Base-by-base conservation (phyloP, 192 early-diverging fungal species). In the Coemansia sp. region DNA sequence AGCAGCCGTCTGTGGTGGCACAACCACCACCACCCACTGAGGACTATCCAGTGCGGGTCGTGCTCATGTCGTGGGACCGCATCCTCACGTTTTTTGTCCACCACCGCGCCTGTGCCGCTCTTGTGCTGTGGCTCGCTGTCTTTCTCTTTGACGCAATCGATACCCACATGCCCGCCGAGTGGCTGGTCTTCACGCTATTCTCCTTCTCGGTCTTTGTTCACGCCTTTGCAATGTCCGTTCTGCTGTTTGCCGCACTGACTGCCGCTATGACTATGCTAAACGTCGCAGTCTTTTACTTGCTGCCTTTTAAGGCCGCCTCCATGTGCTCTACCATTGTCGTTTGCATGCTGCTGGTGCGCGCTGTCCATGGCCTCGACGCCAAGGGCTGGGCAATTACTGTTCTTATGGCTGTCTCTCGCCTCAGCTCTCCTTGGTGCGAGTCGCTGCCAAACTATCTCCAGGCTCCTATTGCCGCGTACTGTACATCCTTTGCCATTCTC, bases 171-270 rank as follows among this genome's bases (percentile, higher is more conserved):
- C 80, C 80, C 4, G 80, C 75, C 4, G 80, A 82, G 46, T 82
- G 80, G 80, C 73, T 82, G 62, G 69, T 82, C 23, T 82, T 82
- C 60, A 82, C 75, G 15, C 60, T 82, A 11, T 82, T 77, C 66
- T 82, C 80, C 39, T 75, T 82, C 63, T 77, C 75, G 27, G 80
- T 82, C 19, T 82, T 82, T 82, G 75, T 77, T 36, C 80, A 82
- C 62, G 80, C 72, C 19, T 82, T 82, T 64, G 69, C 75, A 63
- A 74, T 82, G 75, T 82, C 80, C n/a, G 65, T 72, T 23, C 62
- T 77, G 36, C 55, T 77, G 63, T 82, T 82, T 48, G 58, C 75
- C 15, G 68, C 73, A 21, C 72, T 82, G 51, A 74, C 80, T 3
- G 65, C 59, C 1, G 71, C 80, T 3, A 77, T 82, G 74, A 72